These are phyloP conservation scores for Ophiostoma tasmaniense DNA, from an alignment of 2,329 filamentous ascomycete genomes.

Conservation along the genomic window DNA sequence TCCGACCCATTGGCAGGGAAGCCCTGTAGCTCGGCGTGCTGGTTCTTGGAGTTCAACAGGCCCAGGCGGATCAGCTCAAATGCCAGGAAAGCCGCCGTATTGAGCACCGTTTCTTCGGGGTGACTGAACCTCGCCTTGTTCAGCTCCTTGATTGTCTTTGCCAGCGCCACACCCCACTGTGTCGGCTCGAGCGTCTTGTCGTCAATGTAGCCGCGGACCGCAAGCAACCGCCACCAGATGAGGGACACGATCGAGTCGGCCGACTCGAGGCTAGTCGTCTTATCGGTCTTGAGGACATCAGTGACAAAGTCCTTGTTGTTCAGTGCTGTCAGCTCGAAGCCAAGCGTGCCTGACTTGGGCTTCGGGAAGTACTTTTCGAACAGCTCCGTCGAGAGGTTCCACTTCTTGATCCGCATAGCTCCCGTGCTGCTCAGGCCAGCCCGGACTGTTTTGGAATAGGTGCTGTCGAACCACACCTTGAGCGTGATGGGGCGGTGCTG, in stretches of 20 bases:
- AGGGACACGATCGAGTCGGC: conserved; percentile 62
- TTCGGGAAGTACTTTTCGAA: conserved; percentile 42
- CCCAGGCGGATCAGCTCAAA: conserved; percentile 77
- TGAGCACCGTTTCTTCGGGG: conserved; percentile 42
- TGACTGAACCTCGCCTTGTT: conserved; percentile 38
- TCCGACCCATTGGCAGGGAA: conserved; percentile 50
- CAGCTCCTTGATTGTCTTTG: conserved; percentile 56
- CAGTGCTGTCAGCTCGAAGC: conserved; percentile 58
- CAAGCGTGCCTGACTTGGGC: conserved; percentile 34
- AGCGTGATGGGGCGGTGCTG: conserved; percentile 69
- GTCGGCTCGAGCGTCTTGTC: conserved; percentile 66
- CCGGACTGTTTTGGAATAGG: conserved; percentile 59
- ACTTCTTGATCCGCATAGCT: conserved; percentile 45
- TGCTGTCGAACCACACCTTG: conserved; percentile 74
- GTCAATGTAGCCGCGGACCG: conserved; percentile 78
- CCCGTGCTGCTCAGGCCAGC: conserved; percentile 38
- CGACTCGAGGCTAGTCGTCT: conserved; percentile 46
- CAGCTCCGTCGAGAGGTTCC: conserved; percentile 61
- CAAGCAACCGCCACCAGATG: conserved; percentile 79
- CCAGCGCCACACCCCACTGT: conserved; percentile 72
- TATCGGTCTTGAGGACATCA: conserved; percentile 53
- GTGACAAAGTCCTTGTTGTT: conserved; percentile 54
- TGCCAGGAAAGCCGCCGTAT: conserved; percentile 73
- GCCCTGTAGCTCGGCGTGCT: conserved; percentile 46
- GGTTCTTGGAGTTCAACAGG: conserved; percentile 62